Conservation (phyloP, 345 rosid genomes). For the Trapa incisa region DNA sequence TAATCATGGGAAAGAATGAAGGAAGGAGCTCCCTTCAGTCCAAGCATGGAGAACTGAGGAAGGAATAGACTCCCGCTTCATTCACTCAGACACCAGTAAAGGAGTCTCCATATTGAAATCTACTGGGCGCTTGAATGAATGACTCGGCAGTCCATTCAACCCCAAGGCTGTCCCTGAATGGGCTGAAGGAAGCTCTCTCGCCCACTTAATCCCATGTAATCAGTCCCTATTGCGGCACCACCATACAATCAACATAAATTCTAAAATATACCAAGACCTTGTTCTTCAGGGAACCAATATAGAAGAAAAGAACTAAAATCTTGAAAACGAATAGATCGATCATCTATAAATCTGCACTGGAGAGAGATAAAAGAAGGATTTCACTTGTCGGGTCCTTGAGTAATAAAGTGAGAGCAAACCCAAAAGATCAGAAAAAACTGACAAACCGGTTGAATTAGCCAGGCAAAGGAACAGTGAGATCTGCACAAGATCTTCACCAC, state of each 20-base stretch:
- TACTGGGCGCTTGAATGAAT: conserved; percentile 66
- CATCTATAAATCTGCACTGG: not conserved
- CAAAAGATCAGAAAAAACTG: not conserved
- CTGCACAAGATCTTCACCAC: too few species aligned
- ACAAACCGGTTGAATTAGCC: too few species aligned
- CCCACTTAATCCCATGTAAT: conserved; percentile 6
- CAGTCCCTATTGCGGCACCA: not conserved
- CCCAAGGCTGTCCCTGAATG: conserved; percentile 56
- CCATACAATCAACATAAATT: not conserved
- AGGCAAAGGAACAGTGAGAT: too few species aligned
- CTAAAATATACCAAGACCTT: not conserved
- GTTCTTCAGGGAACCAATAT: not conserved
- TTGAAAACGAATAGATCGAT: not conserved
- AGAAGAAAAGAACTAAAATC: not conserved
- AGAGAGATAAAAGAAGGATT: not conserved
- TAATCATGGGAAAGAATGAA: not conserved
- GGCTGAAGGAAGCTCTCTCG: conserved; percentile 80
- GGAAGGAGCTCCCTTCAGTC: conserved; percentile 99
- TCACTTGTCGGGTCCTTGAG: not conserved
- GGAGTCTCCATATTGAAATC: conserved; percentile 3
- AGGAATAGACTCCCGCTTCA: conserved; percentile 91
- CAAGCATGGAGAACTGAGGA: conserved; percentile 70
- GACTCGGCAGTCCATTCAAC: conserved; percentile 91
- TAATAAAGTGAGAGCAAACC: not conserved
- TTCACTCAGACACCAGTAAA: conserved; percentile 71